Evolutionary conservation across 345 rosid genomes (phyloP).

Genomic region (Eucalyptus curtisii): DNA sequence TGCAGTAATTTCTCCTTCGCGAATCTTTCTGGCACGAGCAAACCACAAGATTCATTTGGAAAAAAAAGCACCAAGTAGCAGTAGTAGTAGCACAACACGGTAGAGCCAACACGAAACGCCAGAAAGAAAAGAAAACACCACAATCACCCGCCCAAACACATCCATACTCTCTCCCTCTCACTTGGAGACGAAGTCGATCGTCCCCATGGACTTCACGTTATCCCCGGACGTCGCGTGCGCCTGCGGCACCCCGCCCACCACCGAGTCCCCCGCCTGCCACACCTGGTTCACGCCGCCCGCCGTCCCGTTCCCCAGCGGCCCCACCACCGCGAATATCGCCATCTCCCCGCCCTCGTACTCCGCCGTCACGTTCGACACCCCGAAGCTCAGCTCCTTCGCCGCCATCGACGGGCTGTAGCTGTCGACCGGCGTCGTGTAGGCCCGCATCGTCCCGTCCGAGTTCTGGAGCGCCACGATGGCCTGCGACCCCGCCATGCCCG

Average conservation of each 20-base stretch:
- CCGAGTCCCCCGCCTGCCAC: conserved; percentile 37
- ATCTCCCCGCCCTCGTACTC: conserved; percentile 10
- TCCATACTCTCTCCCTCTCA: neutral
- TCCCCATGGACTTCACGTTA: conserved; percentile 13
- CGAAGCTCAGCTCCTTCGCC: conserved; percentile 17
- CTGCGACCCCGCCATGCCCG: conserved; percentile 35
- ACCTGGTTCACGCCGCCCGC: conserved; percentile 16
- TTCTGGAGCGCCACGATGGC: conserved; percentile 34
- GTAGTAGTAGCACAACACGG: neutral
- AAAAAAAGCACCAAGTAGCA: neutral
- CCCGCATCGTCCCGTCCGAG: conserved; percentile 10
- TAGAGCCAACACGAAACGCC: neutral
- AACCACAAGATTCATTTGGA: neutral
- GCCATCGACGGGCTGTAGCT: conserved; percentile 13
- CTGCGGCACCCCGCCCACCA: conserved; percentile 7
- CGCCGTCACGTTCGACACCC: conserved; percentile 12
- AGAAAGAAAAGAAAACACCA: neutral
- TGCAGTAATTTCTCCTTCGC: neutral
- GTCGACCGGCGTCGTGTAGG: conserved; percentile 15
- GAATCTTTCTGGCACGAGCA: neutral
- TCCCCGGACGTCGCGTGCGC: conserved; percentile 5
- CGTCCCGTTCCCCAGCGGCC: conserved; percentile 10
- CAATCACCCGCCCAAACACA: neutral
- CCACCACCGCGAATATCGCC: conserved; percentile 28
- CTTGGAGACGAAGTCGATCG: neutral